Base-by-base conservation (phyloP, 192 early-diverging fungal genomes). In the Podila epicladia region DNA sequence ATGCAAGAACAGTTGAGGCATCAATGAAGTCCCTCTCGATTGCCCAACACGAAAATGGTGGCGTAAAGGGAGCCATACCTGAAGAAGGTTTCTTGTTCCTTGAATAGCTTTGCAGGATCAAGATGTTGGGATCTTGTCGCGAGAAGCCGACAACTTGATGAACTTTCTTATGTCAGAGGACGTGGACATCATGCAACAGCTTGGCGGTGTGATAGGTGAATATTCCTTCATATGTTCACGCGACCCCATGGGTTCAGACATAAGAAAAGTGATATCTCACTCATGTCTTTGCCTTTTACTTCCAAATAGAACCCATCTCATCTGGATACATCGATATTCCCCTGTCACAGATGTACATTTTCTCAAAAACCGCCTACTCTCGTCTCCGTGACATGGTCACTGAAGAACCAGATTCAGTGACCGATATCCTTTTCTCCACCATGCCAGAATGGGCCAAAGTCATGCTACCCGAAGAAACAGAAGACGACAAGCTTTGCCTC, bases 251-350 rank as follows among this genome's bases (percentile, higher is more conserved):
- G 19, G 19, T n/a, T 7, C 50, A 53, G 9, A 20, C 19, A 53
- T 20, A 20, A 53, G 17, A 26, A 24, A 26, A n/a, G 1, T 24
- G 26, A 26, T 22, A 26, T 22, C 0, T 55, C 24, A 17, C 22
- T 24, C 2, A 55, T 24, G 1, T n/a, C 51, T n/a, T n/a, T 20
- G n/a, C 3, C 4, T 20, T 58, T 41, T 29, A 29, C 9, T 33
- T 48, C 19, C 19, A 51, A 55, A 26, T 32, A 80, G 77, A 80
- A 32, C 77, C 77, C 20, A 65, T 73, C 22, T 55, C 70, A 11
- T 80, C 71, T 55, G 77, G 77, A 48, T 80, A 80, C 22, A 80
- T 73, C 4, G 77, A 80, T 20, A 71, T 71, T 0, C 77, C 77
- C 12, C 53, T 65, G 20, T 73, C 77, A 3, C 77, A 80, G 22